Conservation (phyloP, 176 grass and related monocot genomes). For the Bromus sterilis region DNA sequence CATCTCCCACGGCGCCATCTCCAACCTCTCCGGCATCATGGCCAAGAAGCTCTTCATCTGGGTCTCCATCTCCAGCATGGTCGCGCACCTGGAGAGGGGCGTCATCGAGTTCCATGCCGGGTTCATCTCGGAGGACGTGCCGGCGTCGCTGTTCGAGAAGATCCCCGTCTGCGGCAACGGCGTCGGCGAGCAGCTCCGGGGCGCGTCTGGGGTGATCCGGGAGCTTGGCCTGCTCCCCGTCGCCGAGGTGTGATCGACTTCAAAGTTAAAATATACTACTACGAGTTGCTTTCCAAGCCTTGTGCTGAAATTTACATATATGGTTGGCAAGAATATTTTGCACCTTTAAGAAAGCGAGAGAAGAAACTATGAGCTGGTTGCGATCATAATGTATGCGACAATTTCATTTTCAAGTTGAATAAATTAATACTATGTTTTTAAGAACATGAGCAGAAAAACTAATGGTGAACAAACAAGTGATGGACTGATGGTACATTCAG, state of each 20-base stretch:
- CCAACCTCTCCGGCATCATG: conserved; percentile 56
- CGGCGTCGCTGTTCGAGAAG: conserved; percentile 33
- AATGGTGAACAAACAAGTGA: background rate
- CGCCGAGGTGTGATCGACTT: conserved; percentile 29
- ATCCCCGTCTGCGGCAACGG: conserved; percentile 39
- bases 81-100: conserved; percentile 34
- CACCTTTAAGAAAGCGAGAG: background rate
- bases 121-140: conserved; percentile 42
- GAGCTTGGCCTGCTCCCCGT: conserved; percentile 43
- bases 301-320: background rate
- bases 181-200: conserved; percentile 24
- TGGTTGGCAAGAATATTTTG: background rate
- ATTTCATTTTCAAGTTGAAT: background rate
- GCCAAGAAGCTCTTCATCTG: conserved; percentile 80
- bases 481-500: background rate
- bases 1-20: conserved; percentile 51
- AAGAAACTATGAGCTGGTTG: background rate
- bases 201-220: conserved; percentile 37
- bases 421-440: background rate
- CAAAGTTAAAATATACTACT: no score
- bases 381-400: background rate
- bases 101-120: conserved; percentile 52
- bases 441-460: background rate
- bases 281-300: background rate
- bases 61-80: conserved; percentile 47